These are phyloP conservation scores for Yamadazyma friedrichii DNA, from an alignment of 1,139 yeast genomes.

Conservation along the genomic window DNA sequence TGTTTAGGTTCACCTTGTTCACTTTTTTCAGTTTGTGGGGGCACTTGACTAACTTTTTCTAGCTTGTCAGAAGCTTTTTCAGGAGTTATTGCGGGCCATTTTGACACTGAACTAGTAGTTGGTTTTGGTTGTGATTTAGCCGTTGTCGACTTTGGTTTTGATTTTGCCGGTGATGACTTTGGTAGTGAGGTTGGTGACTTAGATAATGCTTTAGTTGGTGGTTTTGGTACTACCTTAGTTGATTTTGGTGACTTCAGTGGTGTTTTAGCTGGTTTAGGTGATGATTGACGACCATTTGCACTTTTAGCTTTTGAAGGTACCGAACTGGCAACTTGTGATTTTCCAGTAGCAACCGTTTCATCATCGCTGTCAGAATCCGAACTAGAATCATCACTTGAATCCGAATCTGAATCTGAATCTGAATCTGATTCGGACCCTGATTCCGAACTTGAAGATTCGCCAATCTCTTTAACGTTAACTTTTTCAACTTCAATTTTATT, in stretches of 20 bases:
- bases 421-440: conserved; percentile 6
- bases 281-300: not conserved
- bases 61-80: too few species aligned
- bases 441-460: not conserved
- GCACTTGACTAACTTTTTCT: not conserved
- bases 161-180: not conserved
- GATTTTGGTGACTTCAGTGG: not conserved
- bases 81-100: conserved; percentile 1
- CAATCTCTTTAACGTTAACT: not conserved
- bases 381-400: conserved; percentile 12
- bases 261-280: too few species aligned
- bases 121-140: not conserved
- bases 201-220: not conserved
- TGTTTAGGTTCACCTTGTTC: not conserved
- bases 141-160: not conserved
- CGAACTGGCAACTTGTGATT: not conserved
- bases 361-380: conserved; percentile 3
- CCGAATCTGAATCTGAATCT: conserved; percentile 7
- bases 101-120: not conserved
- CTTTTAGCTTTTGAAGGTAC: too few species aligned
- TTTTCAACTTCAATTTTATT: not conserved
- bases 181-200: not conserved
- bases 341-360: conserved; percentile 2
- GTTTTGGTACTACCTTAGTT: not conserved
- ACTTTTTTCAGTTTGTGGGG: not conserved